Evolutionary conservation across 2,329 filamentous ascomycete species (phyloP).

Genomic region (Epichloe baconii): DNA sequence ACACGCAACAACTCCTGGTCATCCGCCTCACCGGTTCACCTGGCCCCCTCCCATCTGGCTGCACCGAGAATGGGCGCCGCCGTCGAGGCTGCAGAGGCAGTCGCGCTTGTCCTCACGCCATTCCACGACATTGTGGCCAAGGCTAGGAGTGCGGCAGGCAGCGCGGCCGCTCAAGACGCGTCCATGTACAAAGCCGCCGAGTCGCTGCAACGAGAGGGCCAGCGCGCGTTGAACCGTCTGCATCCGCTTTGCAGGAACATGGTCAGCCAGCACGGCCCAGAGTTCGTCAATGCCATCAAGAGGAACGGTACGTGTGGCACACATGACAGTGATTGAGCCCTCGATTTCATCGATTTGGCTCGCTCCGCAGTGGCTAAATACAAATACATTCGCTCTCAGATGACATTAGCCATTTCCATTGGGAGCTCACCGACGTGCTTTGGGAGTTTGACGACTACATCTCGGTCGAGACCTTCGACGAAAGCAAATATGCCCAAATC

Average conservation of each 20-base stretch:
- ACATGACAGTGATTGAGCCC: not conserved
- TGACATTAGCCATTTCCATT: slow-evolving; percentile 34
- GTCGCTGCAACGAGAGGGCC: slow-evolving; percentile 32
- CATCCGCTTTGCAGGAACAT: slow-evolving; percentile 37
- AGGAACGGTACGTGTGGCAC: slow-evolving; percentile 26
- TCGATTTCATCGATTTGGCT: no score
- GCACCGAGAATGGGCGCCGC: not conserved
- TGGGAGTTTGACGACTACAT: slow-evolving; percentile 46
- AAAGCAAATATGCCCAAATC: slow-evolving; percentile 33
- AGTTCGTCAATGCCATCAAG: slow-evolving; percentile 37
- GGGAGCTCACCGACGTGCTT: slow-evolving; percentile 34
- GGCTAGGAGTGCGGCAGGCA: slow-evolving; percentile 31
- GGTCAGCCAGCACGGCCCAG: slow-evolving; percentile 33
- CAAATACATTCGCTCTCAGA: slow-evolving; percentile 20
- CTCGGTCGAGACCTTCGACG: slow-evolving; percentile 35
- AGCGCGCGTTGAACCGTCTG: slow-evolving; percentile 35
- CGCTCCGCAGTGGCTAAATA: not conserved
- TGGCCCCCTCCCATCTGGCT: no score
- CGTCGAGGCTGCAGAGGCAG: slow-evolving; percentile 24
- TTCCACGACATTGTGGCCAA: slow-evolving; percentile 41
- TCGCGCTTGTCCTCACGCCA: slow-evolving; percentile 33
- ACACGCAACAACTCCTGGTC: no score
- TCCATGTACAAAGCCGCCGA: slow-evolving; percentile 37
- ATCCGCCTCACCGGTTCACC: no score
- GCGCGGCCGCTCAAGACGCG: slow-evolving; percentile 28